These are phyloP conservation scores for Pyrus bretschneideri DNA, from an alignment of 306 rosid species.

Conservation along the genomic window DNA sequence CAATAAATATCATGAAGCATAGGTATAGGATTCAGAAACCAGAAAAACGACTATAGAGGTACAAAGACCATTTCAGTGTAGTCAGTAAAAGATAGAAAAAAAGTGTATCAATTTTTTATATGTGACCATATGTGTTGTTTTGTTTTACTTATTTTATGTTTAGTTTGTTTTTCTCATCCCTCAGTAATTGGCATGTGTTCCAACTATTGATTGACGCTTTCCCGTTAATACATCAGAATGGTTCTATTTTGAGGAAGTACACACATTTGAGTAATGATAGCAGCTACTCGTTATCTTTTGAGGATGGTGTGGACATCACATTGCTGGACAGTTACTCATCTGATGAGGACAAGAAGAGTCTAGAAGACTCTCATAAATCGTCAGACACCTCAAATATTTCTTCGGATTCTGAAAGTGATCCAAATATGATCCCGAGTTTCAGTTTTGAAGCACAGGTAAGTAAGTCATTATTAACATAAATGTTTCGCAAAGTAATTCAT, in stretches of 20 bases:
- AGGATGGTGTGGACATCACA: constrained; percentile 71
- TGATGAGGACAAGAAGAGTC: constrained; percentile 38
- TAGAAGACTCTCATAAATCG: constrained; percentile 32
- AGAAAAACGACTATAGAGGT: not conserved
- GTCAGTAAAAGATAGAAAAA: too few relatives aligned
- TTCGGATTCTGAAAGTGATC: constrained; percentile 34
- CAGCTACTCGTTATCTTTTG: constrained; percentile 75
- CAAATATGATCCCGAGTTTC: constrained; percentile 61
- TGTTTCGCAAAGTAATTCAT: not conserved
- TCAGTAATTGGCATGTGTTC: not conserved
- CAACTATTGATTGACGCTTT: not conserved
- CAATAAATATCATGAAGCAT: not conserved
- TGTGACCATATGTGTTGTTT: not conserved
- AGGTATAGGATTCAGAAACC: not conserved
- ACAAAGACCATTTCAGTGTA: too few relatives aligned
- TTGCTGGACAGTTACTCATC: constrained; percentile 42
- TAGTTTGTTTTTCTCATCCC: not conserved
- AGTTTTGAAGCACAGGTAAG: constrained; percentile 91
- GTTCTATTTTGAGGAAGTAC: constrained; percentile 73
- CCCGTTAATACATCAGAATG: constrained; percentile 52
- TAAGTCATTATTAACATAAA: not conserved
- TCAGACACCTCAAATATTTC: constrained; percentile 28
- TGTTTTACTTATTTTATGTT: not conserved
- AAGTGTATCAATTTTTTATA: not conserved
- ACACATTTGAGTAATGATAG: constrained; percentile 77